These are phyloP conservation scores for Trametes versicolor DNA, from an alignment of 1,284 basidiomycete species.

Conservation along the genomic window DNA sequence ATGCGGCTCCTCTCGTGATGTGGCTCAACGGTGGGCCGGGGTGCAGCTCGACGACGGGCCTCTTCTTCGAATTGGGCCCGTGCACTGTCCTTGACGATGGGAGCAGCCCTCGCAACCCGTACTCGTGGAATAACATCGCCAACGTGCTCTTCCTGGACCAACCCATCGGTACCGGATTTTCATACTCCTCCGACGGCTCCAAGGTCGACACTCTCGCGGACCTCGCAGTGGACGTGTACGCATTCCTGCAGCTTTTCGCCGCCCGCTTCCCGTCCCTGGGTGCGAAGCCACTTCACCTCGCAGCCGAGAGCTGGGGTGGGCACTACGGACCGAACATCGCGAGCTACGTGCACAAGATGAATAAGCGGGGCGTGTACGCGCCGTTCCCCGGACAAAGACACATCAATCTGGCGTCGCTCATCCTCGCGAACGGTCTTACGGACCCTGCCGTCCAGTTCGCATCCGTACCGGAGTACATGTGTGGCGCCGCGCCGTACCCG, in stretches of 20 bases:
- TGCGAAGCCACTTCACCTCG: slow-evolving; percentile 72
- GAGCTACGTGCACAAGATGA: slow-evolving; percentile 78
- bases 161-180: slow-evolving; percentile 90
- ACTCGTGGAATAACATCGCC: slow-evolving; percentile 48
- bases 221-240: slow-evolving; percentile 88
- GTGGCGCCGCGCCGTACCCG: slow-evolving; percentile 72
- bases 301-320: slow-evolving; percentile 84
- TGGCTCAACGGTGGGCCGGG: slow-evolving; percentile 93
- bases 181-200: slow-evolving; percentile 79
- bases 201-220: slow-evolving; percentile 78
- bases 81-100: slow-evolving; percentile 77
- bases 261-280: slow-evolving; percentile 76
- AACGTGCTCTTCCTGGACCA: slow-evolving; percentile 86
- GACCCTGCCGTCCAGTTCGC: slow-evolving; percentile 82
- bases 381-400: slow-evolving; percentile 54
- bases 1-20: slow-evolving; percentile 82
- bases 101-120: slow-evolving; percentile 72
- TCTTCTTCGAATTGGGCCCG: slow-evolving; percentile 90
- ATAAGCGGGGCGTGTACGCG: slow-evolving; percentile 59
- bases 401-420: slow-evolving; percentile 82
- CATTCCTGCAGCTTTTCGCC: slow-evolving; percentile 91
- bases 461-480: slow-evolving; percentile 84
- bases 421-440: slow-evolving; percentile 87
- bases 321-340: slow-evolving; percentile 85
- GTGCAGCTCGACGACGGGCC: slow-evolving; percentile 78